A percentile compares a stretch with the other conserved stretches of the same genome.
Conservation (phyloP, 2,329 filamentous ascomycete species). For the Aspergillus sp. region DNA sequence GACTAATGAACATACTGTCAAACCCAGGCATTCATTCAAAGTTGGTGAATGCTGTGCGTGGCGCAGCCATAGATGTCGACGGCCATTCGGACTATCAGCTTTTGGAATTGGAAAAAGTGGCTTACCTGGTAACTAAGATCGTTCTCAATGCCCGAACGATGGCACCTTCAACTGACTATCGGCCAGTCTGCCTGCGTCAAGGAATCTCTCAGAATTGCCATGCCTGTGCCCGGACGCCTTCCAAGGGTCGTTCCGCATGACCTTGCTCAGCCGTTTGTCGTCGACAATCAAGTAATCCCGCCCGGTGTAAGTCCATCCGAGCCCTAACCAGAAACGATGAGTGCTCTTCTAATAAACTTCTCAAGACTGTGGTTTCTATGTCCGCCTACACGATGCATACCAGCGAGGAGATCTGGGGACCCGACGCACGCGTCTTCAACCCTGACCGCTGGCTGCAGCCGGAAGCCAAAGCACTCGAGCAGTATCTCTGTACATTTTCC, state of each 20-base stretch:
- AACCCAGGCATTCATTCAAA: background rate
- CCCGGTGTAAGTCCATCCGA: background rate
- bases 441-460: no score
- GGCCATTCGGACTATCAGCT: background rate
- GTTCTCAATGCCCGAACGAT: no score
- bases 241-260: conserved; percentile 6
- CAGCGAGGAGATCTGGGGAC: background rate
- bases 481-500: no score
- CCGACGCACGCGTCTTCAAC: no score
- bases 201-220: conserved; percentile 9
- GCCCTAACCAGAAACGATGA: no score
- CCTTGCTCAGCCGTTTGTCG: background rate
- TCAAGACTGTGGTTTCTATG: conserved; percentile 4
- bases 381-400: conserved; percentile 8
- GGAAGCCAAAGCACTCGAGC: no score
- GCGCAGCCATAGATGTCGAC: background rate
- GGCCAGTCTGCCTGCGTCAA: conserved; percentile 6
- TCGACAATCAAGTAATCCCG: conserved; percentile 6
- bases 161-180: no score
- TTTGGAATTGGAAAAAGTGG: conserved; percentile 3
- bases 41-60: background rate
- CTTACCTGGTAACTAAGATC: background rate
- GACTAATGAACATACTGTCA: background rate
- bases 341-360: background rate
- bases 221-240: conserved; percentile 8